Percentiles rank a stretch among this genome's conserved stretches.
Conservation (phyloP, 2,329 filamentous ascomycete genomes). For the Paradendryphiella salina region DNA sequence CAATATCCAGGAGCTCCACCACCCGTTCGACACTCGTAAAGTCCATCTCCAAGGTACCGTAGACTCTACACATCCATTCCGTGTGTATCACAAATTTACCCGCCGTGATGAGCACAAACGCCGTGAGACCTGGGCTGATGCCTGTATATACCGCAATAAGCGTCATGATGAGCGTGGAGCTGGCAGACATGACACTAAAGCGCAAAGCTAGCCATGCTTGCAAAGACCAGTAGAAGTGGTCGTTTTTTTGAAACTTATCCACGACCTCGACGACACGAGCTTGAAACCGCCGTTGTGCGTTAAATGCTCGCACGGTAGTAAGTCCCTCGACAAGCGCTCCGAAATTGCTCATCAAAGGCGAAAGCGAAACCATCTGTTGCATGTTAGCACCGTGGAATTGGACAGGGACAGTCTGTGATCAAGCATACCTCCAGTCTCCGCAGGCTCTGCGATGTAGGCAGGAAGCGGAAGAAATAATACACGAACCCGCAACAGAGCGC, state of each 20-base stretch:
- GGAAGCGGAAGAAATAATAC: slow-evolving; percentile 72
- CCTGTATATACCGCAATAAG: slow-evolving; percentile 72
- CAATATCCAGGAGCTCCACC: slow-evolving; percentile 76
- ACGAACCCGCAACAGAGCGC: slow-evolving; percentile 70
- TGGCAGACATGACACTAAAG: slow-evolving; percentile 71
- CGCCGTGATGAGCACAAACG: slow-evolving; percentile 78
- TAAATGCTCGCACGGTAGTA: slow-evolving; percentile 83
- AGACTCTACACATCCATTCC: slow-evolving; percentile 74
- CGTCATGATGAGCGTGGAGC: slow-evolving; percentile 74
- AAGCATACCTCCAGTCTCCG: slow-evolving; percentile 67
- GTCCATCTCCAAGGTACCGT: slow-evolving; percentile 86
- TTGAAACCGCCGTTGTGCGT: slow-evolving; percentile 77
- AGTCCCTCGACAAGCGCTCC: slow-evolving; percentile 83
- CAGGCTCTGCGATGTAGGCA: slow-evolving; percentile 81
- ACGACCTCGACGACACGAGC: slow-evolving; percentile 77
- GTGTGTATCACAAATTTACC: slow-evolving; percentile 68
- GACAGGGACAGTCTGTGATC: not conserved
- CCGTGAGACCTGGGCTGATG: slow-evolving; percentile 77
- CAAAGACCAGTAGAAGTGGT: slow-evolving; percentile 90
- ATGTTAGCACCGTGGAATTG: slow-evolving; percentile 9
- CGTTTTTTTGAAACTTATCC: slow-evolving; percentile 89
- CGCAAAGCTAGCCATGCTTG: slow-evolving; percentile 84
- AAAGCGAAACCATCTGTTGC: slow-evolving; percentile 74
- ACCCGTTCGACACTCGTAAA: slow-evolving; percentile 89
- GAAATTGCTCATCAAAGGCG: slow-evolving; percentile 89